Base-by-base conservation (phyloP, 768 basidiomycete genomes). In the Mycena filopes region DNA sequence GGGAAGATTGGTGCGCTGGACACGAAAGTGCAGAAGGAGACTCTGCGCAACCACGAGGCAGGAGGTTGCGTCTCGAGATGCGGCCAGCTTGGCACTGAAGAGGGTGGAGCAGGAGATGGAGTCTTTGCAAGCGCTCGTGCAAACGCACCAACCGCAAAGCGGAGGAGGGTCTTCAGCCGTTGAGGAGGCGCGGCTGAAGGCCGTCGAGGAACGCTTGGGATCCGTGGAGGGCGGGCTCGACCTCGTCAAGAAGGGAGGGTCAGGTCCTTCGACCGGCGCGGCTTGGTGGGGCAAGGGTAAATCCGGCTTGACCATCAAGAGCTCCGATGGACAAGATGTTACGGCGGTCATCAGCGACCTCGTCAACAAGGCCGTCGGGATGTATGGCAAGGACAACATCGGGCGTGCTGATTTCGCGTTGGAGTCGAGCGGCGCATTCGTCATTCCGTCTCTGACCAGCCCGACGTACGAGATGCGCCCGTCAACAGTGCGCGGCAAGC, bases 351-450 rank as follows among this genome's bases (percentile, higher is more conserved):
- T 98, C 66, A 82, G 83, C 29, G 82, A 88, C 33, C 83, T 98
- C 51, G 92, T 99, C 72, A 89, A 95, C 63, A 80, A 85, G 16
- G 91, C 93, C 0, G 86, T 97, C 16, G 83, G 80, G 21, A 86
- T 87, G 63, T 84, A 87, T 25, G 79, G 79, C 41, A 94, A 93
- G 75, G 97, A 98, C 73, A 82, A 79, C n/a, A 76, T 98, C 41
- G 93, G 89, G 1, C 89, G 88, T 43, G 81, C 92, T 0, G 97
- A 99, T 77, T 96, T 87, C 72, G 97, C 98, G 0, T 80, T 95
- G 6, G 89, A 90, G 75, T 92, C 94, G 16, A 87, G 86, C 8
- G 97, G 97, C 3, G 97, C 87, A 2, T 81, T 87, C 0, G 81
- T 95, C 66, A 89, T 98, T 47, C 95, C 95, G 0, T 84, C 86